Evolutionary conservation across 768 basidiomycete species (phyloP).

Genomic region (Lactifluus piperatus): DNA sequence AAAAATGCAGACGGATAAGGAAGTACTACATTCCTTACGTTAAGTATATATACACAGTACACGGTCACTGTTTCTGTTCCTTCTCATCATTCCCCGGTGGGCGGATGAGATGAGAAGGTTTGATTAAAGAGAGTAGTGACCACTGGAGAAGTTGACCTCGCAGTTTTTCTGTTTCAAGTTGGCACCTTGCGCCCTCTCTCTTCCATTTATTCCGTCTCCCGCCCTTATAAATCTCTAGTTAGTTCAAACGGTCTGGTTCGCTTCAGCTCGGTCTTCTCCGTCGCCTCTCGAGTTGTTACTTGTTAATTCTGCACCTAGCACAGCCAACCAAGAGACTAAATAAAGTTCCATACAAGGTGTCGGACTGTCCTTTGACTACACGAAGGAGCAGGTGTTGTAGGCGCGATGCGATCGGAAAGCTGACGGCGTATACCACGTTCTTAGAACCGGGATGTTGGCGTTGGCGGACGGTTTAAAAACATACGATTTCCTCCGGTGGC

Average conservation of each 20-base stretch:
- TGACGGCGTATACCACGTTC: background rate
- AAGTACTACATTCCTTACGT: constrained; percentile 4
- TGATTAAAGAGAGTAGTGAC: background rate
- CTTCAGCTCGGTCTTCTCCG: background rate
- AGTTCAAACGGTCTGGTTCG: background rate
- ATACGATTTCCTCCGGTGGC: constrained; percentile 1
- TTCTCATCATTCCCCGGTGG: background rate
- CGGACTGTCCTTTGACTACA: background rate
- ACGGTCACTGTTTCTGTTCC: background rate
- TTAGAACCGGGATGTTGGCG: background rate
- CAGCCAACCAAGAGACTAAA: background rate
- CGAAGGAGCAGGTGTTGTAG: background rate
- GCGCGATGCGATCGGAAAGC: constrained; percentile 1
- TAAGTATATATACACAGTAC: background rate
- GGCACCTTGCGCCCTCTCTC: constrained; percentile 5
- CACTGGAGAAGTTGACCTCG: background rate
- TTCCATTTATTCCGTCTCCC: too few relatives aligned
- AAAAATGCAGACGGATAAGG: background rate
- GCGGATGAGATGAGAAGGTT: constrained; percentile 8
- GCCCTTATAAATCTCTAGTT: background rate
- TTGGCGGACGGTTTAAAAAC: background rate
- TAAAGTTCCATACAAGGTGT: background rate
- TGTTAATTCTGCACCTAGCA: background rate
- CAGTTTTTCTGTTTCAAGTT: constrained; percentile 11
- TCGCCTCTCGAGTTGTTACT: background rate